Conservation (phyloP, 2,329 filamentous ascomycete species). For the Tothia fuscella region DNA sequence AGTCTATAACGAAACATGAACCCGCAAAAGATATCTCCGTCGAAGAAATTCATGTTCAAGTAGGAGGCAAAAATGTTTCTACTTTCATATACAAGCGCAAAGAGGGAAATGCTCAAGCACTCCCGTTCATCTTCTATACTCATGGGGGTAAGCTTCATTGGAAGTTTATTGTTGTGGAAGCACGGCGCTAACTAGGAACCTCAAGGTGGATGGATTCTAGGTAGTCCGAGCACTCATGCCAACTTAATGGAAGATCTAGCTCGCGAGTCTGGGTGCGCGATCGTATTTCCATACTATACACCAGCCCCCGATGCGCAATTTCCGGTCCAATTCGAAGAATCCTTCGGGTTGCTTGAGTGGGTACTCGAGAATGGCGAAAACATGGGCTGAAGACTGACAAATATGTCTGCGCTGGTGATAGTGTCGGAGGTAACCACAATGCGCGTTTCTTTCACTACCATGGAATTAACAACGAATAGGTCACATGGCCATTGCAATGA, state of each 20-base stretch:
- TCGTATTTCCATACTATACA: background rate
- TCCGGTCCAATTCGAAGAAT: background rate
- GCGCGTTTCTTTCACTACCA: no score
- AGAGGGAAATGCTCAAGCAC: background rate
- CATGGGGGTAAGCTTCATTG: no score
- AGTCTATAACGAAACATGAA: background rate
- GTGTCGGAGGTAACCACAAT: background rate
- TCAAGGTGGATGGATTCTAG: background rate
- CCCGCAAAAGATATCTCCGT: background rate
- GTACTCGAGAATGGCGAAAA: background rate
- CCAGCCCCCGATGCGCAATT: background rate
- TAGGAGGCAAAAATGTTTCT: background rate
- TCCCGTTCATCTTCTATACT: background rate
- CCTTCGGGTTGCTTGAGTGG: background rate
- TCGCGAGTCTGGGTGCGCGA: background rate
- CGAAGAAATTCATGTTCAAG: background rate
- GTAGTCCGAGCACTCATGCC: background rate
- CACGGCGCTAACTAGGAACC: no score
- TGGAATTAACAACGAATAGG: no score
- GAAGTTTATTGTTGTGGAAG: no score
- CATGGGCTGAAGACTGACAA: background rate
- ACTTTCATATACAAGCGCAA: background rate
- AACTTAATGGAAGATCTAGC: background rate
- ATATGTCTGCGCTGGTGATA: background rate
- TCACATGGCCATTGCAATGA: background rate